Evolutionary conservation across 2,329 filamentous ascomycete genomes (phyloP).

Genomic region (Fusarium nurragi): DNA sequence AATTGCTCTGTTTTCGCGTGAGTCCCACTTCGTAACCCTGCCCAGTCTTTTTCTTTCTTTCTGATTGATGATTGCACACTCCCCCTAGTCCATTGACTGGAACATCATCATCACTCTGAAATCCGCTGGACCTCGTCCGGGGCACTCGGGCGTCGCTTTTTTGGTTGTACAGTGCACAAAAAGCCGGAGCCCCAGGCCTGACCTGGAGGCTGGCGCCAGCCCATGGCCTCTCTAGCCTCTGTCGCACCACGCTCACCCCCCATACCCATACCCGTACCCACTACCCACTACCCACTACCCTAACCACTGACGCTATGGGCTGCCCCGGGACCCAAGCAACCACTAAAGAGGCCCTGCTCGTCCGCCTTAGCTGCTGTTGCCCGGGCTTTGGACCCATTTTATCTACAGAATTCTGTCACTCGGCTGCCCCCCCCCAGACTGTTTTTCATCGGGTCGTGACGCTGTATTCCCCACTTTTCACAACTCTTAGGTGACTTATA

Average conservation of each 20-base stretch:
- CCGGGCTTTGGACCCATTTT: constrained; percentile 25
- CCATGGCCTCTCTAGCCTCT: background rate
- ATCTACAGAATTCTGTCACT: constrained; percentile 15
- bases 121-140: constrained; percentile 23
- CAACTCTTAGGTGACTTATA: constrained; percentile 40
- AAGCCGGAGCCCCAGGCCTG: constrained; percentile 2
- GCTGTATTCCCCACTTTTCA: constrained; percentile 42
- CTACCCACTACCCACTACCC: too few species aligned
- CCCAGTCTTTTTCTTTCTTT: constrained; percentile 2
- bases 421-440: constrained; percentile 25
- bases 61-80: background rate
- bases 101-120: constrained; percentile 30
- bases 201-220: background rate
- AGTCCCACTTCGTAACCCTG: constrained; percentile 27
- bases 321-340: constrained; percentile 15
- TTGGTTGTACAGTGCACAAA: constrained; percentile 30
- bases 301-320: constrained; percentile 5
- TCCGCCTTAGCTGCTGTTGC: constrained; percentile 24
- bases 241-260: constrained; percentile 10
- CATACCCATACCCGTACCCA: background rate
- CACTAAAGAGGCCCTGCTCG: constrained; percentile 29
- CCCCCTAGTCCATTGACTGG: constrained; percentile 23
- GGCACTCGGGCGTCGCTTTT: constrained; percentile 14
- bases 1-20: constrained; percentile 23
- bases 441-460: constrained; percentile 41